These are phyloP conservation scores for Aegilops bicornis DNA, from an alignment of 176 grass and related monocot species.

Conservation along the genomic window DNA sequence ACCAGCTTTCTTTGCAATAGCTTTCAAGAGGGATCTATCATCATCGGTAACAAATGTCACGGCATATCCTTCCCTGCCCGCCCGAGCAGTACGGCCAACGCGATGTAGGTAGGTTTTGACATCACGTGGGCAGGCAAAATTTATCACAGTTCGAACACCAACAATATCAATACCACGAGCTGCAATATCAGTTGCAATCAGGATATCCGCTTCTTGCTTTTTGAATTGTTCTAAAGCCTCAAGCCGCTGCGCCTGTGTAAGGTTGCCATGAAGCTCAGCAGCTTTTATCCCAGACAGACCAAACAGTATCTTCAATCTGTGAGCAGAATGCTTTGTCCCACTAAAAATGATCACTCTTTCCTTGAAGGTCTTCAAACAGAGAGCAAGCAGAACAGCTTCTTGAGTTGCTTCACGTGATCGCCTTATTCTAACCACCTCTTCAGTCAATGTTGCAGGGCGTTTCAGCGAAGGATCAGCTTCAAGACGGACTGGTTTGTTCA, in stretches of 20 bases:
- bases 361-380: conserved; percentile 94
- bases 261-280: conserved; percentile 97
- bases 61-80: conserved; percentile 91
- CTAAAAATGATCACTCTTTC: conserved; percentile 96
- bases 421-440: conserved; percentile 94
- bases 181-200: conserved; percentile 97
- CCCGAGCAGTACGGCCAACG: conserved; percentile 88
- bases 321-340: conserved; percentile 86
- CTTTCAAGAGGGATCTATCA: conserved; percentile 92
- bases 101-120: conserved; percentile 91
- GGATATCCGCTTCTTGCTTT: conserved; percentile 87
- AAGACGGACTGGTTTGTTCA: conserved; percentile 89
- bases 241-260: conserved; percentile 94
- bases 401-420: conserved; percentile 77
- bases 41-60: conserved; percentile 98
- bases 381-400: conserved; percentile 93
- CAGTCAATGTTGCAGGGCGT: conserved; percentile 76
- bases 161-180: conserved; percentile 98
- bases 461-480: conserved; percentile 87
- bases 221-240: conserved; percentile 95
- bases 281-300: conserved; percentile 89
- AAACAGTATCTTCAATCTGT: conserved; percentile 98
- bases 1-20: conserved; percentile 96
- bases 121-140: conserved; percentile 93
- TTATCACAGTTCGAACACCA: conserved; percentile 91